phyloP scores from a whole-genome alignment of 345 rosid species.

The Pistacia vera region DNA sequence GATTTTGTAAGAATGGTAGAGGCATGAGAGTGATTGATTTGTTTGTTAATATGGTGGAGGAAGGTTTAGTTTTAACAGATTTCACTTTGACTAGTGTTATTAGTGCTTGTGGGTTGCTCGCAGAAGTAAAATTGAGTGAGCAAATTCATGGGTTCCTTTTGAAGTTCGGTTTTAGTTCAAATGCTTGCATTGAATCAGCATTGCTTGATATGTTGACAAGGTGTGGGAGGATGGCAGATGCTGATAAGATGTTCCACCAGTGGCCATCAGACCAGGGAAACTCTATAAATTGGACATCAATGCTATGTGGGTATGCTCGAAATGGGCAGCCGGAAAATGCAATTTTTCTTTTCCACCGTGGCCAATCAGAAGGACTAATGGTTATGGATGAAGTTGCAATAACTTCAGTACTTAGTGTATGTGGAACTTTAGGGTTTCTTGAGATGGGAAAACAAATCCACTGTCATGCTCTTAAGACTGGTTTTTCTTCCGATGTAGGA shows the following conservation, averaged over 20 bases:
- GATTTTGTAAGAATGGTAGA: slow-evolving; percentile 61
- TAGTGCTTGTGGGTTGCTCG: slow-evolving; percentile 66
- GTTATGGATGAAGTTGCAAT: slow-evolving; percentile 62
- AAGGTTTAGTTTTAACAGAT: slow-evolving; percentile 62
- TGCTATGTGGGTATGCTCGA: slow-evolving; percentile 74
- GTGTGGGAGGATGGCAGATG: slow-evolving; percentile 82
- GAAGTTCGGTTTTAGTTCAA: slow-evolving; percentile 63
- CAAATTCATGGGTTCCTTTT: slow-evolving; percentile 75
- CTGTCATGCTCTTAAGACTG: slow-evolving; percentile 58
- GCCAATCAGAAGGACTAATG: slow-evolving; percentile 45
- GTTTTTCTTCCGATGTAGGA: slow-evolving; percentile 44
- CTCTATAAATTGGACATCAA: slow-evolving; percentile 64
- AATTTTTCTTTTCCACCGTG: slow-evolving; percentile 42
- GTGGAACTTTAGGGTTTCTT: slow-evolving; percentile 74
- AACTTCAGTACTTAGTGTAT: slow-evolving; percentile 57
- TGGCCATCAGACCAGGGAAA: slow-evolving; percentile 52
- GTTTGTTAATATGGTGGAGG: slow-evolving; percentile 55
- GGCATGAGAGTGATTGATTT: slow-evolving; percentile 49
- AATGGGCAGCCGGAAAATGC: slow-evolving; percentile 74
- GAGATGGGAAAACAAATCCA: slow-evolving; percentile 78
- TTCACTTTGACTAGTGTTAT: slow-evolving; percentile 60
- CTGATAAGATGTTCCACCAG: slow-evolving; percentile 56
- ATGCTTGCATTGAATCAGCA: slow-evolving; percentile 62
- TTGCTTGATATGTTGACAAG: slow-evolving; percentile 79
- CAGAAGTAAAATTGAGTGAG: slow-evolving; percentile 43